These are phyloP conservation scores for Penicillium sp. DNA, from an alignment of 2,329 filamentous ascomycete genomes.

Conservation along the genomic window DNA sequence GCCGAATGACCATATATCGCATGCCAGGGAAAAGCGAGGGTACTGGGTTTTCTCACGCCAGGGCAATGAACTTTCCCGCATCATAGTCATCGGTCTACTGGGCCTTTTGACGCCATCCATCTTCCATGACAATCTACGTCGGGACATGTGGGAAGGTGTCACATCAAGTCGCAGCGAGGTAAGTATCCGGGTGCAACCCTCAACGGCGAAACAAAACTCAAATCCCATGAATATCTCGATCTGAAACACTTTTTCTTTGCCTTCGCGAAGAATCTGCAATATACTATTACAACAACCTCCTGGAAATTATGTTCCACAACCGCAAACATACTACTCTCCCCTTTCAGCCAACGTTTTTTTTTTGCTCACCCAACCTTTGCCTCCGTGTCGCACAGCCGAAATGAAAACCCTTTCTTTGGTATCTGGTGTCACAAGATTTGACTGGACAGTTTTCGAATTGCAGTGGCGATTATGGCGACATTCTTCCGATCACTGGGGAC, in stretches of 20 bases:
- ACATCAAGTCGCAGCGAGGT: neutral
- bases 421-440: slow-evolving; percentile 9
- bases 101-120: neutral
- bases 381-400: neutral
- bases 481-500: slow-evolving; percentile 22
- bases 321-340: neutral
- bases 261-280: neutral
- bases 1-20: neutral
- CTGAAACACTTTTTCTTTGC: neutral
- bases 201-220: slow-evolving; percentile 1
- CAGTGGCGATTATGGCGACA: slow-evolving; percentile 18
- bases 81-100: neutral
- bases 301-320: neutral
- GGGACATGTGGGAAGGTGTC: neutral
- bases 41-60: neutral
- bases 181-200: slow-evolving; percentile 8
- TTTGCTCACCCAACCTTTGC: neutral
- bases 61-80: too few relatives aligned
- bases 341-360: neutral
- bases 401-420: neutral
- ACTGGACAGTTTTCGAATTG: slow-evolving; percentile 17
- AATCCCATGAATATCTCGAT: neutral
- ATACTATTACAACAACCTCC: neutral
- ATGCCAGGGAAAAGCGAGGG: neutral
- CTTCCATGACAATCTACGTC: neutral